Conservation (phyloP, 495 filamentous ascomycete species). For the Chaetomium fimeti region DNA sequence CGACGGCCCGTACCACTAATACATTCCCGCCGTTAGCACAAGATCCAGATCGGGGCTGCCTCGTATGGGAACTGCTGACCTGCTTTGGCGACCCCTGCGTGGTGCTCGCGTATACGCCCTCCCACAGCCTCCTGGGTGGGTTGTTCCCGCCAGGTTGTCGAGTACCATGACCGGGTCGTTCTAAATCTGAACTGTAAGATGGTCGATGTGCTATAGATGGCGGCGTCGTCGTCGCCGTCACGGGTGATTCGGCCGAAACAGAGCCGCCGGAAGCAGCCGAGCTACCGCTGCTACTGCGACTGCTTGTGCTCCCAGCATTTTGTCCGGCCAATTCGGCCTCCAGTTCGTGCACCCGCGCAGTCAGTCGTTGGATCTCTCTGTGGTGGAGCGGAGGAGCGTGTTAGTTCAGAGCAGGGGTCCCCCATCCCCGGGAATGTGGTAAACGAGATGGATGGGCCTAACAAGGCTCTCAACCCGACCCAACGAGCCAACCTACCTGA, state of each 20-base stretch:
- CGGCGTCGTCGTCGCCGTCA: not conserved
- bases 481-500: constrained; percentile 34
- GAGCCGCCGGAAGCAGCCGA: not conserved
- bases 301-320: not conserved
- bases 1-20: constrained; percentile 41
- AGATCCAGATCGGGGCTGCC: constrained; percentile 10
- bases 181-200: not conserved
- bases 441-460: constrained; percentile 23
- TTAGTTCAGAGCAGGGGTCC: not conserved
- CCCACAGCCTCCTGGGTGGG: not conserved
- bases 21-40: constrained; percentile 32
- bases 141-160: not conserved
- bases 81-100: not conserved
- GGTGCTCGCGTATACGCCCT: not conserved
- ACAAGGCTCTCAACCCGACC: too few relatives aligned
- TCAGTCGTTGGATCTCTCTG: not conserved
- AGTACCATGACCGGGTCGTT: too few relatives aligned
- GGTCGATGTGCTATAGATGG: not conserved
- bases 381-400: not conserved
- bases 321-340: not conserved
- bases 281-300: not conserved
- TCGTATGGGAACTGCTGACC: not conserved
- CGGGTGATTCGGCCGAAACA: not conserved
- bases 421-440: not conserved
- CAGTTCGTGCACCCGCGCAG: not conserved